Percentiles rank a stretch among this genome's conserved stretches.
phyloP scores from a whole-genome alignment of 2,329 filamentous ascomycete genomes.

The Endothia cerciana region DNA sequence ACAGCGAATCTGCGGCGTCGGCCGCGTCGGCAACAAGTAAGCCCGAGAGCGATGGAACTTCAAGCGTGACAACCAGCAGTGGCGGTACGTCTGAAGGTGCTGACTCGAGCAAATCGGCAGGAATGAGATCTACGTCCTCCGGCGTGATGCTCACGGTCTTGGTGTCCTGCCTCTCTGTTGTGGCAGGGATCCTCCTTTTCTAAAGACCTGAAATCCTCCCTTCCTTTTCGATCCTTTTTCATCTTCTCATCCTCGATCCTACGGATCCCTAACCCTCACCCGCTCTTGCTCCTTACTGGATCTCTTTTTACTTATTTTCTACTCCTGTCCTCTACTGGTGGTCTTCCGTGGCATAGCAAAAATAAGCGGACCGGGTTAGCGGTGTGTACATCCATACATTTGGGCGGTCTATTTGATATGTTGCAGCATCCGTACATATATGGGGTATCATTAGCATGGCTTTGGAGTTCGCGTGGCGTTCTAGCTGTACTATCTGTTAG shows the following conservation, averaged over 20 bases:
- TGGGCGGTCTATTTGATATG: not conserved
- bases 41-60: slow-evolving; percentile 24
- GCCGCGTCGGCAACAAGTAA: slow-evolving; percentile 27
- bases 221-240: not conserved
- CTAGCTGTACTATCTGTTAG: not conserved
- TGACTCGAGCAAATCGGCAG: slow-evolving; percentile 24
- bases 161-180: slow-evolving; percentile 21
- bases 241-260: not conserved
- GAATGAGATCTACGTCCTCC: slow-evolving; percentile 11
- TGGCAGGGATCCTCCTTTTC: slow-evolving; percentile 23
- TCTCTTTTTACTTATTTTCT: not conserved
- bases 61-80: slow-evolving; percentile 7
- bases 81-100: slow-evolving; percentile 20
- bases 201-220: slow-evolving; percentile 3
- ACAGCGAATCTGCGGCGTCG: slow-evolving; percentile 15
- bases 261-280: not conserved
- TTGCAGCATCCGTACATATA: not conserved
- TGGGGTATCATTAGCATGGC: slow-evolving; percentile 3
- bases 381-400: not conserved
- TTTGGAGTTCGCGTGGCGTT: not conserved
- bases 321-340: not conserved
- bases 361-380: not conserved
- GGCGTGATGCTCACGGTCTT: slow-evolving; percentile 20
- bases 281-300: not conserved
- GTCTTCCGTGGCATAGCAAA: slow-evolving; percentile 7